Evolutionary conservation across 2,329 filamentous ascomycete species (phyloP).

Genomic region (Alternaria solani): DNA sequence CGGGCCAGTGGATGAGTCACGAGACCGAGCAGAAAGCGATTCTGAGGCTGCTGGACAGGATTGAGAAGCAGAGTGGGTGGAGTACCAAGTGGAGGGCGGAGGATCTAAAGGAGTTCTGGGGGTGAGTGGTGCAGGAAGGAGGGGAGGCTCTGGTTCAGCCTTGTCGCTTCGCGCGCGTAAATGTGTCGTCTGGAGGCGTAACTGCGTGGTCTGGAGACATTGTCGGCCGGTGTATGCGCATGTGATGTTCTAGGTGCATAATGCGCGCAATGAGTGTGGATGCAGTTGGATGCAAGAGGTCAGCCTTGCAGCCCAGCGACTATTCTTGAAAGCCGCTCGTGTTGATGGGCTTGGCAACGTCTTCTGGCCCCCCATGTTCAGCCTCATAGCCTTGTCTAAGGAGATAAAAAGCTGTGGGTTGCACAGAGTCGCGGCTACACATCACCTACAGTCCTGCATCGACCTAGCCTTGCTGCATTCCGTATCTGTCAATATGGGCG

Average conservation of each 20-base stretch:
- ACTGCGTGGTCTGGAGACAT: too few species aligned
- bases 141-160: neutral
- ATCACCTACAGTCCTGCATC: neutral
- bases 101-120: constrained; percentile 63
- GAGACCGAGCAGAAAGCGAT: constrained; percentile 56
- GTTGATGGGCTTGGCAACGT: neutral
- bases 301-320: neutral
- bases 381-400: neutral
- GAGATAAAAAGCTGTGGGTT: neutral
- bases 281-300: neutral
- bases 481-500: neutral
- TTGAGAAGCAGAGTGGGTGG: constrained; percentile 64
- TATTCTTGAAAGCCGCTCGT: neutral
- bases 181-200: neutral
- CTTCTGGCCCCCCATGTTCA: neutral
- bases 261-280: neutral
- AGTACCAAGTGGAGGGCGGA: constrained; percentile 62
- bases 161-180: neutral
- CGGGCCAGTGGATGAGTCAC: constrained; percentile 58
- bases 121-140: constrained; percentile 21
- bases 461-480: neutral
- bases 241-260: too few species aligned
- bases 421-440: neutral
- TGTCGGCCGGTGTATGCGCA: neutral
- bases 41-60: constrained; percentile 57